These are phyloP conservation scores for Paraphaeosphaeria sporulosa DNA, from an alignment of 2,329 filamentous ascomycete genomes.

Conservation along the genomic window DNA sequence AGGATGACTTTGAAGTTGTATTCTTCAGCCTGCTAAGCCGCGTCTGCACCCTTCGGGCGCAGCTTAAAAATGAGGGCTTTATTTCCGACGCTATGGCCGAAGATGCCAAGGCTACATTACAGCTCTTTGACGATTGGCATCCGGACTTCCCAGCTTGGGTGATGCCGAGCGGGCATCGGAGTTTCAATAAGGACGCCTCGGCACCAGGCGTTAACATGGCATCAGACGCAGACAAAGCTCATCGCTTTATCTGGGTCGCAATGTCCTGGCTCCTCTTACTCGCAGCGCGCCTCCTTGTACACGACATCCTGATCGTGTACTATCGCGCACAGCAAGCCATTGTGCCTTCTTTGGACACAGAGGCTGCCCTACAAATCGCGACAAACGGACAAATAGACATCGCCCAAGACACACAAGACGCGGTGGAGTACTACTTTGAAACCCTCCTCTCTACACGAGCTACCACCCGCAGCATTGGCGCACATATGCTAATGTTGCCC, in stretches of 20 bases:
- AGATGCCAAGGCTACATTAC: slow-evolving; percentile 15
- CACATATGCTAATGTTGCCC: slow-evolving; percentile 24
- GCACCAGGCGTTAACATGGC: too few relatives aligned
- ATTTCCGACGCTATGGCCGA: slow-evolving; percentile 16
- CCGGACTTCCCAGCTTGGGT: slow-evolving; percentile 9
- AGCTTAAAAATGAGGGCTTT: slow-evolving; percentile 21
- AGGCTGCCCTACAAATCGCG: slow-evolving; percentile 3
- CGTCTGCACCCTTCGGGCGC: slow-evolving; percentile 16
- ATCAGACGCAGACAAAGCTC: slow-evolving; percentile 11
- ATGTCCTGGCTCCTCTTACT: slow-evolving; percentile 21
- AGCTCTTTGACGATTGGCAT: slow-evolving; percentile 14
- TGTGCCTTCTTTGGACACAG: background rate
- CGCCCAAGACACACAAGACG: slow-evolving; percentile 17
- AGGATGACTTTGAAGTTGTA: slow-evolving; percentile 17
- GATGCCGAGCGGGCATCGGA: background rate
- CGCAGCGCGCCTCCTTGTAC: slow-evolving; percentile 16
- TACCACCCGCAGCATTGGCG: slow-evolving; percentile 16
- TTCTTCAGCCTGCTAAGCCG: slow-evolving; percentile 20
- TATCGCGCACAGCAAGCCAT: slow-evolving; percentile 9
- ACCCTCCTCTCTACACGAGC: slow-evolving; percentile 12
- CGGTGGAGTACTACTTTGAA: slow-evolving; percentile 18
- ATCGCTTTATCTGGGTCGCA: slow-evolving; percentile 20
- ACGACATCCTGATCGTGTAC: slow-evolving; percentile 22
- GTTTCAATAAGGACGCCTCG: too few relatives aligned
- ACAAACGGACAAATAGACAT: slow-evolving; percentile 10